Conservation (phyloP, 75 land plant genomes). For the Picea sitchensis region DNA sequence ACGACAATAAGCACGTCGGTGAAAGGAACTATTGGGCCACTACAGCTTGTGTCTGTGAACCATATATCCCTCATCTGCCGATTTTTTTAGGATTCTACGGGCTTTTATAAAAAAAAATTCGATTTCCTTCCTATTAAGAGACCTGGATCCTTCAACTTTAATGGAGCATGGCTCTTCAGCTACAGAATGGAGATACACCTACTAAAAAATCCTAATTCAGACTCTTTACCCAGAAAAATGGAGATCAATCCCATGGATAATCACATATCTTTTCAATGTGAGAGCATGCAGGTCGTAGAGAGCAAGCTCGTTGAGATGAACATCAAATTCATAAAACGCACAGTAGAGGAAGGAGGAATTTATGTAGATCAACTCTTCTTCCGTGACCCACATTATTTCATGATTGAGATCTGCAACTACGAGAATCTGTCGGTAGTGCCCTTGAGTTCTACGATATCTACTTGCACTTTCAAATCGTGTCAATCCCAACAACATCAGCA, state of each 20-base stretch:
- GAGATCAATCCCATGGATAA: slow-evolving; percentile 31
- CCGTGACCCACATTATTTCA: slow-evolving; percentile 35
- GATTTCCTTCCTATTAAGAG: too few species aligned
- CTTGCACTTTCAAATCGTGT: not conserved
- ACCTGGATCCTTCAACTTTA: too few species aligned
- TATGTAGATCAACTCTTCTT: slow-evolving; percentile 28
- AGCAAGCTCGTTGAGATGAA: slow-evolving; percentile 14
- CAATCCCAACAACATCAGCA: not conserved
- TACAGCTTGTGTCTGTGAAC: too few species aligned
- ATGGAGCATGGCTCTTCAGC: slow-evolving; percentile 21
- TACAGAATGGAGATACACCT: slow-evolving; percentile 31
- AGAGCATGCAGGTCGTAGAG: slow-evolving; percentile 1
- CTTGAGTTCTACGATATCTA: not conserved
- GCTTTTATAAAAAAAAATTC: too few species aligned
- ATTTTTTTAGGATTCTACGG: too few species aligned
- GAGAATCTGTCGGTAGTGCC: slow-evolving; percentile 27
- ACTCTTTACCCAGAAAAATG: slow-evolving; percentile 4
- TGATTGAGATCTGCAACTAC: slow-evolving; percentile 32
- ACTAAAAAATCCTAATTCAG: slow-evolving; percentile 8
- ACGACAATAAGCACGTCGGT: too few species aligned
- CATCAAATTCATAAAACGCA: not conserved
- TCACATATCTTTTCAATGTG: slow-evolving; percentile 1
- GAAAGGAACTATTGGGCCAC: too few species aligned
- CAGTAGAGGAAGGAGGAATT: slow-evolving; percentile 19
- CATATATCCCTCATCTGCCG: too few species aligned